Base-by-base conservation (phyloP, 257 asterid genomes). In the Galeopsis tetrahit region DNA sequence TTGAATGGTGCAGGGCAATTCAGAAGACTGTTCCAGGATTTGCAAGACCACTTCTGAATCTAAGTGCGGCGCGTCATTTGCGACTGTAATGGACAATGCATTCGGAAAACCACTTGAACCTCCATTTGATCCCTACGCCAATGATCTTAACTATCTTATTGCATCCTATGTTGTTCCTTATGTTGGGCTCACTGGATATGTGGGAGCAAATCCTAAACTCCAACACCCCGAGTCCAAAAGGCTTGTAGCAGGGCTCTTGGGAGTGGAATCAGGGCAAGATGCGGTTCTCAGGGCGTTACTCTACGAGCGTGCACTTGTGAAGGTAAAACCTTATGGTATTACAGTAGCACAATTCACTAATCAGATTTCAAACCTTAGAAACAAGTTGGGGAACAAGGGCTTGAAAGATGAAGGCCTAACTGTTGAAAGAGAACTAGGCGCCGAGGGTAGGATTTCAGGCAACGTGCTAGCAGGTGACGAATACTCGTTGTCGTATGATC, bases 141-240 rank as follows among this genome's bases (percentile, higher is more conserved):
- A 82, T 58, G 96, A 86, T 64, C 73, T 91, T 28, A 89, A 91
- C 58, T 91, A 84, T 63, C 96, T 93, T 14, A 75, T 93, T 57
- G 97, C 98, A 2, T 85, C 89, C 4, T 94, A 89, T 49, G 61
- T 93, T 3, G 72, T 93, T 13, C 96, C 97, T 34, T 93, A 87
- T 55, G 89, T 91, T 49, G 97, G 98, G 55, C 96, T 91, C 78
- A 93, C 96, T 0, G 98, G 97, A 6, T 93, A 91, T 5, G 98
- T 93, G 1, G 98, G 97, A 4, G 93, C 96, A 6, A 93, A 84
- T 51, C 87, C 97, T 0, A 83, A 79, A 70, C 97, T 93, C 72
- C 65, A 67, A 4, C 74, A 76, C 76, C 72, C 88, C 15, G 34
- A 46, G 3, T 85, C 98, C 64, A 88, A 61, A 82, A 79, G 75